A percentile compares a stretch with the other conserved stretches of the same genome.
Evolutionary conservation across 2,329 filamentous ascomycete species (phyloP).

Genomic region (Alternaria sp.): DNA sequence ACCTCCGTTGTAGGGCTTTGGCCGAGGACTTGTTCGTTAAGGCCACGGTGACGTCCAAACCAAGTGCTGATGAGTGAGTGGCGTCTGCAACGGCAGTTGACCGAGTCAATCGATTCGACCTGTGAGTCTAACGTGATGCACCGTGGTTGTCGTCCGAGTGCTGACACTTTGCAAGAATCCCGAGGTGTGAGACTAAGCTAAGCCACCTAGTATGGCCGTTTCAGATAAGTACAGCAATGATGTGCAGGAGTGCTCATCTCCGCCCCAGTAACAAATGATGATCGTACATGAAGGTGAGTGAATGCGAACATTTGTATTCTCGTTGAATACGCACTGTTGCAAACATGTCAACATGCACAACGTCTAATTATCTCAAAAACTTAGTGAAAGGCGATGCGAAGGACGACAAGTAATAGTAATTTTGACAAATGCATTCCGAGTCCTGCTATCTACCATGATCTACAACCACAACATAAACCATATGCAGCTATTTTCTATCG

Average conservation of each 20-base stretch:
- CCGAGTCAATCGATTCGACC: constrained; percentile 36
- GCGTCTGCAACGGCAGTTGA: constrained; percentile 33
- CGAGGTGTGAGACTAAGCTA: constrained; percentile 28
- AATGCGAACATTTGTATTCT: background rate
- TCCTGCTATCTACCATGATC: background rate
- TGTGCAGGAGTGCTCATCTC: constrained; percentile 28
- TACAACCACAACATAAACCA: background rate
- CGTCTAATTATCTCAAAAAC: background rate
- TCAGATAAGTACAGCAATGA: constrained; percentile 38
- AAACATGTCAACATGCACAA: too few species aligned
- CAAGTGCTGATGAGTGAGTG: constrained; percentile 34
- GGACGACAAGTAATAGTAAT: too few species aligned
- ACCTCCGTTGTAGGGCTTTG: constrained; percentile 37
- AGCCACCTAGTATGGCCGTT: constrained; percentile 40
- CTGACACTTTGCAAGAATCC: constrained; percentile 32
- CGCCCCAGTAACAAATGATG: constrained; percentile 15
- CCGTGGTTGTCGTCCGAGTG: constrained; percentile 15
- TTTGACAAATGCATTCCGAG: background rate
- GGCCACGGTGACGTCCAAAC: constrained; percentile 44
- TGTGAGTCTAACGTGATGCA: constrained; percentile 29
- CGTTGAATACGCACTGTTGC: background rate
- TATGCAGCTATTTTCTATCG: background rate
- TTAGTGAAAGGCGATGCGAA: background rate
- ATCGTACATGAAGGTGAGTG: background rate
- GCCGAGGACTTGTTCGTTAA: constrained; percentile 46